Evolutionary conservation across 164 flowering plant species (phyloP).

Genomic region (Aristolochia fimbriata): DNA sequence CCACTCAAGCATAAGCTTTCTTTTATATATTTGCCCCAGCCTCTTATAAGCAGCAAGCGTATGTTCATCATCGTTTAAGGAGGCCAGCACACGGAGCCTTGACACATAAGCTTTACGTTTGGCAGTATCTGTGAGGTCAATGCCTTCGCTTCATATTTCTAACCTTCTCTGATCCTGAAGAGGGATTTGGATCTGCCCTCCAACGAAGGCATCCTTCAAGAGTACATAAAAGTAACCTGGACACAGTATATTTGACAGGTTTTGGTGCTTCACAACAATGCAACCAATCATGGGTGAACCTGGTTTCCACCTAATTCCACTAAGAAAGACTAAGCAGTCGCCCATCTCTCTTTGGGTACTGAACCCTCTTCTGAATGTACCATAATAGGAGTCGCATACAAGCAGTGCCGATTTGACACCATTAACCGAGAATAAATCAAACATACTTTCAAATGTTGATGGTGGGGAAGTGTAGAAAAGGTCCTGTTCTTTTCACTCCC

Average conservation of each 20-base stretch:
- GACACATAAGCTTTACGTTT: background rate
- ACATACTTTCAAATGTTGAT: no score
- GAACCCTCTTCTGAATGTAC: background rate
- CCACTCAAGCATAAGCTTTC: slow-evolving; percentile 1
- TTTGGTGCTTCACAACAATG: slow-evolving; percentile 5
- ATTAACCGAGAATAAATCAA: no score
- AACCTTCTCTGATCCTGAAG: background rate
- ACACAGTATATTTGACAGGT: background rate
- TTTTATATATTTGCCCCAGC: background rate
- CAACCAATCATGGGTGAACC: background rate
- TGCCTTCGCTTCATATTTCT: slow-evolving; percentile 1
- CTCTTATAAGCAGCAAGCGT: background rate
- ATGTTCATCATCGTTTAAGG: slow-evolving; percentile 4
- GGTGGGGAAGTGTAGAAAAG: no score
- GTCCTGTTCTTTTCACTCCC: no score
- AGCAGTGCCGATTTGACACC: background rate
- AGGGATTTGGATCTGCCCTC: slow-evolving; percentile 7
- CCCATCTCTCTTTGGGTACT: background rate
- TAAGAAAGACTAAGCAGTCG: background rate
- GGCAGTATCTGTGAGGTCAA: slow-evolving; percentile 2
- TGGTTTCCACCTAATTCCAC: background rate
- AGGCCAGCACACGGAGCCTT: background rate
- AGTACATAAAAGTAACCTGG: background rate
- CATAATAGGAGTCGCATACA: background rate
- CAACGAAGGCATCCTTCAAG: slow-evolving; percentile 2